Conservation (phyloP, 345 rosid genomes). For the Lenwebbia sp. region DNA sequence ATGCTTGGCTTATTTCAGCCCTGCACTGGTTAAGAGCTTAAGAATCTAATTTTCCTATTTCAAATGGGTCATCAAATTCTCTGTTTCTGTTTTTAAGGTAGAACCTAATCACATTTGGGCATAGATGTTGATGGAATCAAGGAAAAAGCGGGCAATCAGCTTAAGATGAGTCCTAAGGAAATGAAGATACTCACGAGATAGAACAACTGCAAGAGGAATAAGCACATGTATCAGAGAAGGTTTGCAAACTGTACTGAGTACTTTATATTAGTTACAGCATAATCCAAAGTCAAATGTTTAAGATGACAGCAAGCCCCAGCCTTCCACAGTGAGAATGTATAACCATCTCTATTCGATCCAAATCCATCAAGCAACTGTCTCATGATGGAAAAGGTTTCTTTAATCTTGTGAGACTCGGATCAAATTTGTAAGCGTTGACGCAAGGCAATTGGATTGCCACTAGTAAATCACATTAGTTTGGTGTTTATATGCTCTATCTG, state of each 20-base stretch:
- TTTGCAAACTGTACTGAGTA: not conserved
- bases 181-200: not conserved
- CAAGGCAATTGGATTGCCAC: not conserved
- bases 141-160: not conserved
- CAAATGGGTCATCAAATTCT: not conserved
- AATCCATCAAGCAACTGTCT: not conserved
- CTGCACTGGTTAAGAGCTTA: not conserved
- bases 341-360: not conserved
- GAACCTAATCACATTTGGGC: not conserved
- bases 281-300: not conserved
- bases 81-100: not conserved
- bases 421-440: not conserved
- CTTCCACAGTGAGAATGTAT: not conserved
- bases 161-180: not conserved
- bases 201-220: not conserved
- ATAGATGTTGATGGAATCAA: not conserved
- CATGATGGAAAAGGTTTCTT: not conserved
- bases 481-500: not conserved
- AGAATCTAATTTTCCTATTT: not conserved
- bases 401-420: not conserved
- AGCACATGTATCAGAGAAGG: not conserved
- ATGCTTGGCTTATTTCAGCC: not conserved
- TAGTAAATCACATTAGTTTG: not conserved
- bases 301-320: not conserved
- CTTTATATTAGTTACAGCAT: not conserved